Evolutionary conservation across 2,329 filamentous ascomycete genomes (phyloP).

Genomic region (Aureobasidium lini): DNA sequence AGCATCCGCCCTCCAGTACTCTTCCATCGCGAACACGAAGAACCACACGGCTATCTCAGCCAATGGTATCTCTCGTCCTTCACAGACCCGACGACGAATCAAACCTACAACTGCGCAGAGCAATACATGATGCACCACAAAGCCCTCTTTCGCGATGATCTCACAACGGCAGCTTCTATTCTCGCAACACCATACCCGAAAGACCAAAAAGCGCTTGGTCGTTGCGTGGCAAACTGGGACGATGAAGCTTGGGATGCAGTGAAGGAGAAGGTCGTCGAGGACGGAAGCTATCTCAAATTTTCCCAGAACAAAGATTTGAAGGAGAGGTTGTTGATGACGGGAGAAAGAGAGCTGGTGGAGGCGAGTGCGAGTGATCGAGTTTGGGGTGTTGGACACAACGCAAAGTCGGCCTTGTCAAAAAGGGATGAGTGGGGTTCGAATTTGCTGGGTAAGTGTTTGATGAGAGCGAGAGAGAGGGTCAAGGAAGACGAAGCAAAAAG

Average conservation of each 20-base stretch:
- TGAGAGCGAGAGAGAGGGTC: slow-evolving; percentile 49
- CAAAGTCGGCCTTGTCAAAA: slow-evolving; percentile 39
- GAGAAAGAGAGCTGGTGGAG: slow-evolving; percentile 54
- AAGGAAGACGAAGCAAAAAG: slow-evolving; percentile 29
- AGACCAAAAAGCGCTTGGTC: slow-evolving; percentile 47
- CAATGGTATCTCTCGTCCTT: slow-evolving; percentile 47
- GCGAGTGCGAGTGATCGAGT: slow-evolving; percentile 50
- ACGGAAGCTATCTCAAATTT: slow-evolving; percentile 55
- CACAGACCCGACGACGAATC: neutral
- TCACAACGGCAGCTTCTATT: neutral
- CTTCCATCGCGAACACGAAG: slow-evolving; percentile 37
- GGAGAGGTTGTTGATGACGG: slow-evolving; percentile 49
- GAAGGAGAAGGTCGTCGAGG: slow-evolving; percentile 48
- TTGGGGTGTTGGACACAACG: slow-evolving; percentile 59
- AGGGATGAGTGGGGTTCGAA: slow-evolving; percentile 57
- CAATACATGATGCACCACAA: slow-evolving; percentile 13
- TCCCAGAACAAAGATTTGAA: slow-evolving; percentile 38
- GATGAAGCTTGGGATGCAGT: slow-evolving; percentile 44
- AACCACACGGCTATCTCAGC: slow-evolving; percentile 47
- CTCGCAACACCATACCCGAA: neutral
- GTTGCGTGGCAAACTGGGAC: slow-evolving; percentile 48
- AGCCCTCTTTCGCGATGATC: neutral
- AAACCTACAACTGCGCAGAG: neutral
- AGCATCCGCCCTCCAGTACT: slow-evolving; percentile 21
- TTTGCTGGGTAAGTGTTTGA: slow-evolving; percentile 55